Percentiles rank a stretch among this genome's conserved stretches.
These are phyloP conservation scores for Phytophthora vignae DNA, from an alignment of 352 stramenopile genomes.

Conservation along the genomic window DNA sequence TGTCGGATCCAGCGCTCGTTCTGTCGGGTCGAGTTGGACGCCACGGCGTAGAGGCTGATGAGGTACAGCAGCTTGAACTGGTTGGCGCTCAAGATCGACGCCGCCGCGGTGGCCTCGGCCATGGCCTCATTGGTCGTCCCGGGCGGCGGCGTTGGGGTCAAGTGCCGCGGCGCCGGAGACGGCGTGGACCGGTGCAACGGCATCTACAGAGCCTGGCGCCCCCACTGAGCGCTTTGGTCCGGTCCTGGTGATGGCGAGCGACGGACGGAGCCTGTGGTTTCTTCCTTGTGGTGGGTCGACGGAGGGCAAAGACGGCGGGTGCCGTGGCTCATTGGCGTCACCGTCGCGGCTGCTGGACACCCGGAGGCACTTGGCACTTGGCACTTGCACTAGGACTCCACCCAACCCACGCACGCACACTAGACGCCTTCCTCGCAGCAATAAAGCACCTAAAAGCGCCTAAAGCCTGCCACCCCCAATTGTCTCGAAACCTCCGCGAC, in stretches of 20 bases:
- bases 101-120: conserved; percentile 23
- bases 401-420: neutral
- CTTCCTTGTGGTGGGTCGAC: conserved; percentile 13
- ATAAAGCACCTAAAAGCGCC: conserved; percentile 9
- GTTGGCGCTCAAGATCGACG: conserved; percentile 89
- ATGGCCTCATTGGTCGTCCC: conserved; percentile 22
- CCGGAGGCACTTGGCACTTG: neutral
- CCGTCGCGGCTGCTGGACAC: conserved; percentile 9
- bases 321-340: conserved; percentile 44
- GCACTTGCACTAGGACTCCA: neutral
- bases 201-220: conserved; percentile 15
- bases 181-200: conserved; percentile 15
- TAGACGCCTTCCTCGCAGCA: conserved; percentile 13
- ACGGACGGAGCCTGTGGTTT: conserved; percentile 13
- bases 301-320: conserved; percentile 26
- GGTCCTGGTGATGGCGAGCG: conserved; percentile 12
- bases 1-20: conserved; percentile 97
- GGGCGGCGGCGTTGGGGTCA: conserved; percentile 17
- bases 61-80: conserved; percentile 97
- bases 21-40: conserved; percentile 87
- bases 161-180: conserved; percentile 15
- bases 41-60: conserved; percentile 94
- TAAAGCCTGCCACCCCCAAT: conserved; percentile 9
- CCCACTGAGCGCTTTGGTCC: conserved; percentile 5
- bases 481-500: conserved; percentile 44